A percentile compares a stretch with the other conserved stretches of the same genome.
Evolutionary conservation across 148 eudicot species (phyloP).

Genomic region (Rhododendron molle): DNA sequence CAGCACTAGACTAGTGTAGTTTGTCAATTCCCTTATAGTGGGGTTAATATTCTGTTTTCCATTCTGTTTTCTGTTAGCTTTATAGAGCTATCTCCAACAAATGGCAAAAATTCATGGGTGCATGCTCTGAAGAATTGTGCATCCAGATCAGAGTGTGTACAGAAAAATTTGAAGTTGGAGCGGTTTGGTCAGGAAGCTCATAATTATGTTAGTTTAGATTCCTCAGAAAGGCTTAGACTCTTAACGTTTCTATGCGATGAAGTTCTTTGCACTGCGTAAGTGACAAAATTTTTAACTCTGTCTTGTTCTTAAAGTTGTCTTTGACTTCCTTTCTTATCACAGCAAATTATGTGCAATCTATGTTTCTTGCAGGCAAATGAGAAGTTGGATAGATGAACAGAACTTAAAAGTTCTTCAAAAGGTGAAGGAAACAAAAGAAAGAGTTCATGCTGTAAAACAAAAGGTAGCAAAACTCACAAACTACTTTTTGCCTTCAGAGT

Average conservation of each 20-base stretch:
- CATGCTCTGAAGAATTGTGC: constrained; percentile 39
- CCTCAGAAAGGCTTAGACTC: constrained; percentile 62
- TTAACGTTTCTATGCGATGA: constrained; percentile 77
- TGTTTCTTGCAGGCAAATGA: constrained; percentile 40
- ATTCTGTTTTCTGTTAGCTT: constrained; percentile 25
- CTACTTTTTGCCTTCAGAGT: background rate
- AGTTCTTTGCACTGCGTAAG: constrained; percentile 67
- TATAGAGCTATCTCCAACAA: constrained; percentile 20
- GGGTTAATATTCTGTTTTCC: background rate
- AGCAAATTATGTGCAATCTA: background rate
- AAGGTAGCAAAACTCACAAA: constrained; percentile 39
- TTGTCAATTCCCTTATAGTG: too few species aligned
- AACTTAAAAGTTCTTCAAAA: constrained; percentile 34
- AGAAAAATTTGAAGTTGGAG: constrained; percentile 37
- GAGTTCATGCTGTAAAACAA: constrained; percentile 47
- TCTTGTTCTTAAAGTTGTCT: background rate
- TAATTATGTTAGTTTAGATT: constrained; percentile 51
- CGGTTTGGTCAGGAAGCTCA: constrained; percentile 38
- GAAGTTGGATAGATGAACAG: constrained; percentile 68
- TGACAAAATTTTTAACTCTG: background rate
- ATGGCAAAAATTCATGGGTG: constrained; percentile 50
- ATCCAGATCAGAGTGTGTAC: constrained; percentile 32
- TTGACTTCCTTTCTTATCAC: background rate
- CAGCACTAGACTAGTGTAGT: background rate
- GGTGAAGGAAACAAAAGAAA: constrained; percentile 64